phyloP scores from a whole-genome alignment of 345 rosid species.

The Schrenkiella parvula region DNA sequence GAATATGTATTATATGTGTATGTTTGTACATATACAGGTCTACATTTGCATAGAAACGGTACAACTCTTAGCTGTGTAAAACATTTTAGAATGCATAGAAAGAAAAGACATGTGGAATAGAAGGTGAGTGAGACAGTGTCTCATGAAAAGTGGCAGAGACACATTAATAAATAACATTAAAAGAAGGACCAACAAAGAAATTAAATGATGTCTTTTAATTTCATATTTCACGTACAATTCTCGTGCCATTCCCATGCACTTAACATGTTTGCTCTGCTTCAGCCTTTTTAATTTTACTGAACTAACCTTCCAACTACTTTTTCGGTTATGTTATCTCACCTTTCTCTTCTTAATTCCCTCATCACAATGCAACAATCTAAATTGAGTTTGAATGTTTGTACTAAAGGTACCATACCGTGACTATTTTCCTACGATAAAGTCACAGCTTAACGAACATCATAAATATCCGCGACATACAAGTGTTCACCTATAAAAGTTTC shows the following conservation, averaged over 20 bases:
- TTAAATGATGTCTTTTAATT: constrained; percentile 30
- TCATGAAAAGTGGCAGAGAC: constrained; percentile 34
- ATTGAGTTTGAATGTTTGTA: constrained; percentile 2
- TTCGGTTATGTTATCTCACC: constrained; percentile 18
- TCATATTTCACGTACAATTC: constrained; percentile 32
- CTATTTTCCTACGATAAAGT: constrained; percentile 6
- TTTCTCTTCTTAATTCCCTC: not conserved
- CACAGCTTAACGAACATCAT: not conserved
- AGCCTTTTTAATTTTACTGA: constrained; percentile 14
- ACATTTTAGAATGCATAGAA: constrained; percentile 10
- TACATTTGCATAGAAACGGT: not conserved
- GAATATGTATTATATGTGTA: not conserved
- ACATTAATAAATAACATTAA: constrained; percentile 26
- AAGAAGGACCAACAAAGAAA: constrained; percentile 21
- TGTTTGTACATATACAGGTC: not conserved
- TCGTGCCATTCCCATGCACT: constrained; percentile 35
- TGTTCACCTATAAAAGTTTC: not conserved
- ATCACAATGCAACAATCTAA: not conserved
- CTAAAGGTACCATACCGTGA: not conserved
- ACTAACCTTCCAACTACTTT: constrained; percentile 32
- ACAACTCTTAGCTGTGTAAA: not conserved
- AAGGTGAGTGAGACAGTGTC: constrained; percentile 25
- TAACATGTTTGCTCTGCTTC: constrained; percentile 32
- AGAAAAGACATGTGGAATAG: constrained; percentile 22
- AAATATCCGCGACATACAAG: not conserved